Base-by-base conservation (phyloP, 768 basidiomycete species). In the Exidia glandulosa region DNA sequence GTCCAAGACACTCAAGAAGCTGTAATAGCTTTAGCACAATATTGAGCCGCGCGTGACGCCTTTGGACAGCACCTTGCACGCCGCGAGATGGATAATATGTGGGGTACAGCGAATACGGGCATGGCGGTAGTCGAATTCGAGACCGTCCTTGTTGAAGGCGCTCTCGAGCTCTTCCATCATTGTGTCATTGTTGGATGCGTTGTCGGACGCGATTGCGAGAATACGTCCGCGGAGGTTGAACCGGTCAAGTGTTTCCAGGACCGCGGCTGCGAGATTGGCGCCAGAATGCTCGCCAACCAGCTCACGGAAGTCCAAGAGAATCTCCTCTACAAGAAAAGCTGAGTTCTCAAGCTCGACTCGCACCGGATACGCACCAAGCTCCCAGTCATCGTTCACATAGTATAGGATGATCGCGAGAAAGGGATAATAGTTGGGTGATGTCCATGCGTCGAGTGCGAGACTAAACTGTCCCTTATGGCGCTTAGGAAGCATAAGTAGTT, bases 151-250 rank as follows among this genome's bases (percentile, higher is more conserved):
- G 3, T 16, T 30, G 31, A 55, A 66, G 34, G 34, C 16, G 34
- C 7, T 36, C 31, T 57, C 66, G 3, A 73, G 57, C 31, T 58
- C 63, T 45, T 63, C 65, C 70, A 76, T 70, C 48, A 69, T 64
- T 2, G 74, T 72, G 32, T 70, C 64, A 58, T 70, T 71, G 52
- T 72, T 75, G 10, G 69, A 70, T 2, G 74, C 74, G 63, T 75
- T 76, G 58, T 75, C 73, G 6, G 74, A 61, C 1, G 72, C 75
- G 32, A 73, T 63, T 7, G 34, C 16, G 16, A n/a, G 19, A 7
- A 31, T 14, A 14, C 31, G n/a, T 3, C 19, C 7, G 19, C 19
- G 3, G n/a, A 56, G 29, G 19, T 34, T 29, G 16, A 23, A 31
- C 29, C 12, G 7, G 7, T 14, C 3, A 3, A 56, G n/a, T 7